Conservation (phyloP, 495 filamentous ascomycete species). For the Pseudotulostoma volvatum region DNA sequence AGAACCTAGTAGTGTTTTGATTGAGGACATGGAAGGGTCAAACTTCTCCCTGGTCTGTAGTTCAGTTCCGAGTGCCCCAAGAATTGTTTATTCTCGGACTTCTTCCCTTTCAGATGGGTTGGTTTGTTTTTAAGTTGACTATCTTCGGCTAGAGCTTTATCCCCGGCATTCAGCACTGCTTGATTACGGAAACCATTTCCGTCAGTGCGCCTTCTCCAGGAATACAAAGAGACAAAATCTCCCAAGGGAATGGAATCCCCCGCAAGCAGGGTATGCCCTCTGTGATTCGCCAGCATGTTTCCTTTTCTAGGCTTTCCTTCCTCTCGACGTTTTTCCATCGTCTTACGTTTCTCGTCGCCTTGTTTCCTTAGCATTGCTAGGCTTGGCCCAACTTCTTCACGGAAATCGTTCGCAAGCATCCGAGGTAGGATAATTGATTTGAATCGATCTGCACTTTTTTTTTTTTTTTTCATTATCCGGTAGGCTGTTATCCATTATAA, state of each 20-base stretch:
- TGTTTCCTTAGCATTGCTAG: neutral
- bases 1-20: neutral
- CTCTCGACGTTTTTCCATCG: too few relatives aligned
- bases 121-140: neutral
- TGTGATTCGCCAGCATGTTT: neutral
- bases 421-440: neutral
- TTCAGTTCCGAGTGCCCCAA: too few relatives aligned
- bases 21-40: neutral
- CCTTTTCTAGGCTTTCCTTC: neutral
- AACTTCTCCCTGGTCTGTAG: neutral
- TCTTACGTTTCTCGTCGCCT: neutral
- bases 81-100: neutral
- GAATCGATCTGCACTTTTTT: neutral
- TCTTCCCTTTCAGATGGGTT: neutral
- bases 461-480: neutral
- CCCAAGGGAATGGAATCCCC: neutral
- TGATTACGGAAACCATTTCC: neutral
- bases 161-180: neutral
- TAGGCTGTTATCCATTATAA: too few relatives aligned
- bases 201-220: neutral
- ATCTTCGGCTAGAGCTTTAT: neutral
- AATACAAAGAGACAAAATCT: neutral
- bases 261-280: neutral
- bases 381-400: neutral
- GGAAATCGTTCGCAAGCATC: neutral